Evolutionary conservation across 345 rosid genomes (phyloP).

Genomic region (Cardamine resedifolia): DNA sequence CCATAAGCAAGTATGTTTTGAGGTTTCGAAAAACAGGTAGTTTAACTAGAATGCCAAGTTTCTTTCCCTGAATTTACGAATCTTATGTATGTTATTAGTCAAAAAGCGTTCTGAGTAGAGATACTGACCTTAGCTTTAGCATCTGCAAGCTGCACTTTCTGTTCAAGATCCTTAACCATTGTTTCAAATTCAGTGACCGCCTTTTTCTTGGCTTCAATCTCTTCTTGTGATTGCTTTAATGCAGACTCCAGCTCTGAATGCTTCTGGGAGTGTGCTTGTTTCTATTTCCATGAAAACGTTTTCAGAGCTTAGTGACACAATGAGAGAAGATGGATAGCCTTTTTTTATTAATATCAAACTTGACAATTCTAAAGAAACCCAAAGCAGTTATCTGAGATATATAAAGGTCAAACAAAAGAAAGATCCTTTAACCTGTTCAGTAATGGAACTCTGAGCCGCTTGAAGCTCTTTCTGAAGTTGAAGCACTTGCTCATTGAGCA

Average conservation of each 20-base stretch:
- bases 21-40: not conserved
- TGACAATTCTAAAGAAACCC: not conserved
- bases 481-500: conserved; percentile 44
- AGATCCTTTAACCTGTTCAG: conserved; percentile 56
- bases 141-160: conserved; percentile 61
- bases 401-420: conserved; percentile 11
- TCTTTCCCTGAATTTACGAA: not conserved
- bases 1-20: not conserved
- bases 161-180: conserved; percentile 63
- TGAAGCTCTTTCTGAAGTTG: conserved; percentile 59
- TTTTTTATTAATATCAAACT: not conserved
- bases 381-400: conserved; percentile 12
- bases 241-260: conserved; percentile 57
- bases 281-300: conserved; percentile 44
- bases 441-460: conserved; percentile 43
- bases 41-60: not conserved
- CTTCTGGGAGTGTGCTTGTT: conserved; percentile 49
- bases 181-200: conserved; percentile 50
- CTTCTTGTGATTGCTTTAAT: conserved; percentile 57
- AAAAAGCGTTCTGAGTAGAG: not conserved
- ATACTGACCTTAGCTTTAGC: conserved; percentile 64
- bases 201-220: conserved; percentile 65
- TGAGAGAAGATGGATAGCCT: not conserved
- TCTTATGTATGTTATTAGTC: not conserved
- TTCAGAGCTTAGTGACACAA: conserved; percentile 13